These are phyloP conservation scores for Avena eriantha DNA, from an alignment of 176 grass and related monocot species.

Conservation along the genomic window DNA sequence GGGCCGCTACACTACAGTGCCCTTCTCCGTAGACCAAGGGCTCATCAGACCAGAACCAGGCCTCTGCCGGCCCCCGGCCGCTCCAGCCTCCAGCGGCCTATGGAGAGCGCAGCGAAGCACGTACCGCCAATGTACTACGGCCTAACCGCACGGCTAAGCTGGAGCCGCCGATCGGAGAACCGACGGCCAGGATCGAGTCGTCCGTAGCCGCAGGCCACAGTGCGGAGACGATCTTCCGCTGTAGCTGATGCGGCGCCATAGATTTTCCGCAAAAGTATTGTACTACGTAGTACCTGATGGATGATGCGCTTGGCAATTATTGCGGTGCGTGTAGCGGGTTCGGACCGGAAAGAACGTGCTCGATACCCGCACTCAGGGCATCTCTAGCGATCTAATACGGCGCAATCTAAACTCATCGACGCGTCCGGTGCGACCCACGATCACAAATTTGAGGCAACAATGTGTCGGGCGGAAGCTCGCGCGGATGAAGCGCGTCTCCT, in stretches of 20 bases:
- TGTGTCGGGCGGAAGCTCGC: too few relatives aligned
- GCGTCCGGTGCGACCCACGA: too few relatives aligned
- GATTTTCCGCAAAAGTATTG: not conserved
- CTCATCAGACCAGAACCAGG: not conserved
- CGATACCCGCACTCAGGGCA: too few relatives aligned
- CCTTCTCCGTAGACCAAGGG: not conserved
- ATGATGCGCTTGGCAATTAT: not conserved
- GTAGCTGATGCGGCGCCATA: not conserved
- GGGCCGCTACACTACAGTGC: not conserved
- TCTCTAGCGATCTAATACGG: too few relatives aligned
- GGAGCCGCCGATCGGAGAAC: not conserved
- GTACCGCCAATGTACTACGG: not conserved
- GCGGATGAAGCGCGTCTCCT: too few relatives aligned
- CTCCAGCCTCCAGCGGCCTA: not conserved
- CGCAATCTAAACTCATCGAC: too few relatives aligned
- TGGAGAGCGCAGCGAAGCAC: not conserved
- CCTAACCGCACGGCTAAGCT: too few relatives aligned
- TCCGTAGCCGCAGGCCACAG: not conserved
- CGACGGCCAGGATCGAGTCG: not conserved
- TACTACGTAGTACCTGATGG: not conserved
- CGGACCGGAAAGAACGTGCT: too few relatives aligned
- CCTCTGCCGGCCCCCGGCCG: not conserved
- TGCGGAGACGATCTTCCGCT: not conserved
- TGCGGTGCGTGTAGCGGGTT: not conserved
- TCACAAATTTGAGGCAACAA: too few relatives aligned